Evolutionary conservation across 768 basidiomycete species (phyloP).

Genomic region (Serendipita indica): DNA sequence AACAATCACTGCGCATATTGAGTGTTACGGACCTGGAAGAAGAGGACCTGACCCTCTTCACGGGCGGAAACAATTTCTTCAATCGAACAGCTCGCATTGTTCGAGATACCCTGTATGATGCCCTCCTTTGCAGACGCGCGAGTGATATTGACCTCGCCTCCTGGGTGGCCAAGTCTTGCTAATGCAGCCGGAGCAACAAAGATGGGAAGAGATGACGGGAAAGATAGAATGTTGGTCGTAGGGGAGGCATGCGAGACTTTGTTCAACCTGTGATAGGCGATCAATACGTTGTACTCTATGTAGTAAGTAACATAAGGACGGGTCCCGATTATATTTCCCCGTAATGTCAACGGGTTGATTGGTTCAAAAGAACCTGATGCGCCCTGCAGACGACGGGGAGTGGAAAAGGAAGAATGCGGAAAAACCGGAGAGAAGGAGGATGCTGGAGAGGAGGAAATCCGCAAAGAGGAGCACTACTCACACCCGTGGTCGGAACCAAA

Average conservation of each 20-base stretch:
- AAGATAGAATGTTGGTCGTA: conserved; percentile 17
- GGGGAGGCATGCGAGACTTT: conserved; percentile 20
- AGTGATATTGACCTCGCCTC: conserved; percentile 34
- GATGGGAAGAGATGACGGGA: conserved; percentile 24
- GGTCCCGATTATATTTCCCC: neutral
- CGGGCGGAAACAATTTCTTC: conserved; percentile 44
- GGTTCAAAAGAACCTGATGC: too few relatives aligned
- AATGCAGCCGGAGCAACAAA: conserved; percentile 31
- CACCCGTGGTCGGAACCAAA: conserved; percentile 24
- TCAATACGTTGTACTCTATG: neutral
- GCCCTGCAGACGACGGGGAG: too few relatives aligned
- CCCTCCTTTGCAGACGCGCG: conserved; percentile 30
- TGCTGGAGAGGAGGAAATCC: neutral
- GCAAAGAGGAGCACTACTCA: too few relatives aligned
- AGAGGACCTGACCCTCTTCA: conserved; percentile 45
- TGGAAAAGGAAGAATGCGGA: neutral
- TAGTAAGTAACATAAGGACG: neutral
- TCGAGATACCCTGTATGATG: conserved; percentile 30
- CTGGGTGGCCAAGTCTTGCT: conserved; percentile 31
- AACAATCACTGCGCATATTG: neutral
- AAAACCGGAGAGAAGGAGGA: neutral
- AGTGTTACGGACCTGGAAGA: conserved; percentile 40
- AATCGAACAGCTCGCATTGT: conserved; percentile 52
- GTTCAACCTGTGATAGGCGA: conserved; percentile 17
- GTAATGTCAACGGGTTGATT: too few relatives aligned